Evolutionary conservation across 2,329 filamentous ascomycete genomes (phyloP).

Genomic region (Penicillium vulpinum): DNA sequence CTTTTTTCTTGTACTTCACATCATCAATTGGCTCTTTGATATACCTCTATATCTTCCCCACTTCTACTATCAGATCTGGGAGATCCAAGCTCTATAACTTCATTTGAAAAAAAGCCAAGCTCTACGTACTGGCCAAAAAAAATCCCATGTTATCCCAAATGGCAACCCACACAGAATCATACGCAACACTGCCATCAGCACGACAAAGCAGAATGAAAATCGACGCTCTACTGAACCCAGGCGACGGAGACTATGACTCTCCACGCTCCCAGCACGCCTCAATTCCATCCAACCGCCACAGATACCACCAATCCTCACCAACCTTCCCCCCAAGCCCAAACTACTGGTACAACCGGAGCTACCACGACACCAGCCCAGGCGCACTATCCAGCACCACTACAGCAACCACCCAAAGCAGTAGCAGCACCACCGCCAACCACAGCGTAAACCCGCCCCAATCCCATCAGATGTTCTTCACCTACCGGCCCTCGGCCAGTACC

Average conservation of each 20-base stretch:
- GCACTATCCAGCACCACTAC: constrained; percentile 10
- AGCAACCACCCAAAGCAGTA: constrained; percentile 22
- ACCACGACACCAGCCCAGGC: constrained; percentile 25
- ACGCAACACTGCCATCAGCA: constrained; percentile 22
- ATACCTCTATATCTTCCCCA: constrained; percentile 3
- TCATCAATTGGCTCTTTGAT: constrained; percentile 2
- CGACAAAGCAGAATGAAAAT: constrained; percentile 38
- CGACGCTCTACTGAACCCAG: constrained; percentile 36
- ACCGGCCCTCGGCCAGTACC: not conserved
- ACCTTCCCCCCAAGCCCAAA: constrained; percentile 33
- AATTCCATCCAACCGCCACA: constrained; percentile 12
- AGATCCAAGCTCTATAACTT: constrained; percentile 4
- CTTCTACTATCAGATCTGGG: not conserved
- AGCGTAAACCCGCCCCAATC: not conserved
- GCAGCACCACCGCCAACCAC: constrained; percentile 2
- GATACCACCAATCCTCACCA: constrained; percentile 28
- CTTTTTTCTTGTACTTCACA: constrained; percentile 4
- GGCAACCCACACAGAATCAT: constrained; percentile 20
- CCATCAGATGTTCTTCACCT: constrained; percentile 4
- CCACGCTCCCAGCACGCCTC: constrained; percentile 20
- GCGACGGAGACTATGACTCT: constrained; percentile 21
- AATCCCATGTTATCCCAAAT: constrained; percentile 9
- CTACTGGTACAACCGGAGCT: constrained; percentile 28
- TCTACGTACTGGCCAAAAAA: not conserved
- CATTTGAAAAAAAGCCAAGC: not conserved